These are phyloP conservation scores for Pulveroboletus frians DNA, from an alignment of 768 basidiomycete species.

Conservation along the genomic window DNA sequence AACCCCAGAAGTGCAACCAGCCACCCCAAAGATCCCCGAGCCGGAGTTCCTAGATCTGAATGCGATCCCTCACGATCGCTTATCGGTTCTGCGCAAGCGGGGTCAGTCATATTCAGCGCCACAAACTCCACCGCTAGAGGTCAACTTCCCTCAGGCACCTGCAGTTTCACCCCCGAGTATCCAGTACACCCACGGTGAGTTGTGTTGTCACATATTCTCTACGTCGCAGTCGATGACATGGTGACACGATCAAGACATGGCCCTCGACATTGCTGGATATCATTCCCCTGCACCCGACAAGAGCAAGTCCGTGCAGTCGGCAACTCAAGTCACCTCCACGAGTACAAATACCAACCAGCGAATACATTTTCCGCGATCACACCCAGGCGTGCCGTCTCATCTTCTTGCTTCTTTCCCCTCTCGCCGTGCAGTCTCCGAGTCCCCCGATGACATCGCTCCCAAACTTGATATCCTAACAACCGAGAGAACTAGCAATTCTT, in stretches of 20 bases:
- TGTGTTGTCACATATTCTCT: conserved; percentile 7
- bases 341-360: conserved; percentile 3
- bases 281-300: conserved; percentile 34
- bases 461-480: conserved; percentile 5
- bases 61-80: conserved; percentile 31
- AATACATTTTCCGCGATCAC: conserved; percentile 21
- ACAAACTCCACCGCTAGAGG: conserved; percentile 35
- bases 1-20: conserved; percentile 7
- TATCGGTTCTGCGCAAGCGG: conserved; percentile 18
- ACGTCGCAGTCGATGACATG: background rate
- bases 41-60: conserved; percentile 87
- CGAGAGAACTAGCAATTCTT: conserved; percentile 7
- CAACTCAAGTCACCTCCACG: conserved; percentile 7
- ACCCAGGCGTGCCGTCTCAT: conserved; percentile 16
- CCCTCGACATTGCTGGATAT: conserved; percentile 82
- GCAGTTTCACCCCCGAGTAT: conserved; percentile 50
- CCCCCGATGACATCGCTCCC: conserved; percentile 44
- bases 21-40: conserved; percentile 36
- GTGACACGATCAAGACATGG: conserved; percentile 48
- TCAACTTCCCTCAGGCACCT: conserved; percentile 39
- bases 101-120: conserved; percentile 25
- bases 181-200: conserved; percentile 54
- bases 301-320: background rate
- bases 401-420: conserved; percentile 32
- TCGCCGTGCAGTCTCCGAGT: conserved; percentile 57